phyloP scores from a whole-genome alignment of 2,329 filamentous ascomycete genomes.

The Phyllosticta capitalensis region DNA sequence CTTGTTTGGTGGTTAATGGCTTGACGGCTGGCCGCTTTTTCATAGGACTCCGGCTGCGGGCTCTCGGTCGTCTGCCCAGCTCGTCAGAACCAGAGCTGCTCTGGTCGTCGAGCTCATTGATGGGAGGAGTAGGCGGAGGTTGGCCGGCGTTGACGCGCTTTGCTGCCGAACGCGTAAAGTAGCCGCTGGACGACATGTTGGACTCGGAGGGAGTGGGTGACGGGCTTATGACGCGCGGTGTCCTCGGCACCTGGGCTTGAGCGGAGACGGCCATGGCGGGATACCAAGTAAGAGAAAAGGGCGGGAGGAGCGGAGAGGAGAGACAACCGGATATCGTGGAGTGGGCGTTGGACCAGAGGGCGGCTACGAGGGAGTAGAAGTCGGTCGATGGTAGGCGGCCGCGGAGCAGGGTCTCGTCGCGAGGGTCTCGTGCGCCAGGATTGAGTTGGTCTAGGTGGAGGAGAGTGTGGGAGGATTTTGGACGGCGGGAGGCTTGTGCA shows the following conservation, averaged over 20 bases:
- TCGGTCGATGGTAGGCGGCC: neutral
- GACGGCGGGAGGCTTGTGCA: constrained; percentile 3
- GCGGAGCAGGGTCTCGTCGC: neutral
- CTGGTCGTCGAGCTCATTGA: constrained; percentile 49
- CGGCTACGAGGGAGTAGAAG: constrained; percentile 4
- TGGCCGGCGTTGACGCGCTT: constrained; percentile 44
- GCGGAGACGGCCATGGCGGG: constrained; percentile 37
- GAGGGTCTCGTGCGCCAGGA: constrained; percentile 2
- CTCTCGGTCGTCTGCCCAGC: constrained; percentile 49
- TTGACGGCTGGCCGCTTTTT: neutral
- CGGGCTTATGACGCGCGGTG: constrained; percentile 81
- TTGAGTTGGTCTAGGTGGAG: neutral
- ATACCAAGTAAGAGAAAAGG: constrained; percentile 38
- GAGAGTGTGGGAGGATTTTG: neutral
- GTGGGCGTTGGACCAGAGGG: constrained; percentile 11
- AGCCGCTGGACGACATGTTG: constrained; percentile 35
- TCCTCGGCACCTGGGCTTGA: constrained; percentile 57
- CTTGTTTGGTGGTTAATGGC: constrained; percentile 25
- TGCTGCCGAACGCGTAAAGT: constrained; percentile 69
- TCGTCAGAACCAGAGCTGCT: constrained; percentile 45
- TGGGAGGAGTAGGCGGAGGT: constrained; percentile 49
- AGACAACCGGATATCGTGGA: constrained; percentile 20
- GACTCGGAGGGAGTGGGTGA: constrained; percentile 64
- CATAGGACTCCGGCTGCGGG: constrained; percentile 61
- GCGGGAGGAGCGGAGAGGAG: constrained; percentile 47